These are phyloP conservation scores for Pseudogymnoascus sp. DNA, from an alignment of 2,329 filamentous ascomycete species.

Conservation along the genomic window DNA sequence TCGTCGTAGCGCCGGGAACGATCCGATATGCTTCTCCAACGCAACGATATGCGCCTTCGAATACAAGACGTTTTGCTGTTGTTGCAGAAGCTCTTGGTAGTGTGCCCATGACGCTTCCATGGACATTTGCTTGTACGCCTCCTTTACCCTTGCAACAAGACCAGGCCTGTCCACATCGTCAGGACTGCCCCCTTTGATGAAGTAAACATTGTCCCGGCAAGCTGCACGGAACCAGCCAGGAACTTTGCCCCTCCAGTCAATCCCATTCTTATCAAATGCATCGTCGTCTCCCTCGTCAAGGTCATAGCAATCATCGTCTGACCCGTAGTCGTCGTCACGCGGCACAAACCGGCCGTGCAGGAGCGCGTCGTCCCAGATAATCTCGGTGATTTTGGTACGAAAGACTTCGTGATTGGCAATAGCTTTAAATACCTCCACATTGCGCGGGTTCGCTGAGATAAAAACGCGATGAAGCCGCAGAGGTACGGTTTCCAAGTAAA, in stretches of 20 bases:
- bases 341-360: background rate
- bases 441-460: slow-evolving; percentile 33
- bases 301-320: no score
- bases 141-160: background rate
- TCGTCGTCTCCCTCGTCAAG: no score
- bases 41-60: slow-evolving; percentile 25
- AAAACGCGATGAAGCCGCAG: slow-evolving; percentile 32
- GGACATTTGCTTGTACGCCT: slow-evolving; percentile 11
- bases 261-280: background rate
- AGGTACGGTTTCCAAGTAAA: slow-evolving; percentile 12
- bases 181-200: background rate
- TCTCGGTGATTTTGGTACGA: slow-evolving; percentile 28
- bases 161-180: background rate
- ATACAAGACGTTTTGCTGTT: slow-evolving; percentile 28
- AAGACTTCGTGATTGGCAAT: slow-evolving; percentile 32
- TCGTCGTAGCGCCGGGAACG: slow-evolving; percentile 30
- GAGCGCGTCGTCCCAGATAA: slow-evolving; percentile 33
- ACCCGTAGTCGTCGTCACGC: no score
- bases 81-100: slow-evolving; percentile 28
- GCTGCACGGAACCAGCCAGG: background rate
- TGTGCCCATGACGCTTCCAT: slow-evolving; percentile 24
- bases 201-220: background rate
- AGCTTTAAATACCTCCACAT: slow-evolving; percentile 31
- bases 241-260: background rate
- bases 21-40: slow-evolving; percentile 28